Percentiles rank a stretch among this genome's conserved stretches.
Conservation (phyloP, 2,329 filamentous ascomycete species). For the Aspergillus floridensis region DNA sequence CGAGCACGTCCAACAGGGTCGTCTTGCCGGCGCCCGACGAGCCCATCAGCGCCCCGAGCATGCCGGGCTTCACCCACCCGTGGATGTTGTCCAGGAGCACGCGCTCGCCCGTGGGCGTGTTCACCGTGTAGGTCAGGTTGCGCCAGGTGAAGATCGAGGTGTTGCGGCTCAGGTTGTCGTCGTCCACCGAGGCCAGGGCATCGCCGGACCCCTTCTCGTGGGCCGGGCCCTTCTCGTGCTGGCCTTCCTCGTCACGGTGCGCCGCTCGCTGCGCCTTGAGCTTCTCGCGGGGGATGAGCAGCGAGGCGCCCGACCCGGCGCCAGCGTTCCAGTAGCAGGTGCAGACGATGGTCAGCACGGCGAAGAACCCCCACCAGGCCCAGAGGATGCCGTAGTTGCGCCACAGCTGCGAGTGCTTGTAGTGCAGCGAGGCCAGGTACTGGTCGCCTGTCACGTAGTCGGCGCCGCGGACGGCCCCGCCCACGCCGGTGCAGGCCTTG, state of each 20-base stretch:
- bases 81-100: slow-evolving; percentile 65
- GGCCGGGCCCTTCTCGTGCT: slow-evolving; percentile 11
- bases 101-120: slow-evolving; percentile 52
- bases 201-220: slow-evolving; percentile 14
- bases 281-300: slow-evolving; percentile 62
- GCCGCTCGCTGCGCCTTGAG: slow-evolving; percentile 37
- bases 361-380: slow-evolving; percentile 60
- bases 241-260: slow-evolving; percentile 50
- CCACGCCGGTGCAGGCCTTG: slow-evolving; percentile 55
- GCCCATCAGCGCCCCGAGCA: slow-evolving; percentile 73
- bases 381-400: slow-evolving; percentile 60
- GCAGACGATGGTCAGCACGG: slow-evolving; percentile 55
- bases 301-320: slow-evolving; percentile 47
- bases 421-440: slow-evolving; percentile 56
- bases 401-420: slow-evolving; percentile 53
- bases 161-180: slow-evolving; percentile 54
- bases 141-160: slow-evolving; percentile 71
- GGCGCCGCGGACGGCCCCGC: slow-evolving; percentile 52
- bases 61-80: slow-evolving; percentile 72
- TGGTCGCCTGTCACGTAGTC: slow-evolving; percentile 53
- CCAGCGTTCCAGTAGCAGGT: slow-evolving; percentile 54
- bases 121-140: slow-evolving; percentile 67
- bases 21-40: slow-evolving; percentile 73
- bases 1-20: slow-evolving; percentile 69
- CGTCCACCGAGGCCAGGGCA: slow-evolving; percentile 16